phyloP scores from a whole-genome alignment of 352 stramenopile species.

The Pythium inflatum region DNA sequence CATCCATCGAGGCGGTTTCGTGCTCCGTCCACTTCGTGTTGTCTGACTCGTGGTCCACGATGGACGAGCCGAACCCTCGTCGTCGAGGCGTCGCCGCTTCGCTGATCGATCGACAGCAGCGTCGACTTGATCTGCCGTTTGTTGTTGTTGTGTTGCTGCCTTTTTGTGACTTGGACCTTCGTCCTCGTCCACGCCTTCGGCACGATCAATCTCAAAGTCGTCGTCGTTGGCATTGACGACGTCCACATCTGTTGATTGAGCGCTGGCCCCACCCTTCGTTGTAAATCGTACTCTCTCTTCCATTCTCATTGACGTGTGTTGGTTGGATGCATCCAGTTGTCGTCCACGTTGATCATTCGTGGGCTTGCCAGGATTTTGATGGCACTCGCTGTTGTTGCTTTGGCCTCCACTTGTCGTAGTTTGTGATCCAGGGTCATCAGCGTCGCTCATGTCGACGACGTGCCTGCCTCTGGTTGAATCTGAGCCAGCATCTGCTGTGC shows the following conservation, averaged over 20 bases:
- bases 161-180: neutral
- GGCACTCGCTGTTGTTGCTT: neutral
- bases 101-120: neutral
- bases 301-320: neutral
- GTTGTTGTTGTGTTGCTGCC: neutral
- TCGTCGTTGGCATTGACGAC: neutral
- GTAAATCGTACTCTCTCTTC: neutral
- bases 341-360: neutral
- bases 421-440: neutral
- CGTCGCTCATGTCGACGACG: neutral
- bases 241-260: neutral
- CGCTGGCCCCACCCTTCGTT: neutral
- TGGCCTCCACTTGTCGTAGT: neutral
- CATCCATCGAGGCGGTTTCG: slow-evolving; percentile 6
- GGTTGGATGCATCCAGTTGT: neutral
- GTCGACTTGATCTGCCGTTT: neutral
- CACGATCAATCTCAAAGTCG: neutral
- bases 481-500: neutral
- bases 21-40: slow-evolving; percentile 1
- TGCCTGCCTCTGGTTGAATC: neutral
- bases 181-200: neutral
- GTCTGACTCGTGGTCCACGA: neutral
- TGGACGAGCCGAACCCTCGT: neutral
- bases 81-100: neutral
- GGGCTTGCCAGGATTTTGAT: neutral